Conservation (phyloP, 768 basidiomycete species). For the Amanita subjunquillea region DNA sequence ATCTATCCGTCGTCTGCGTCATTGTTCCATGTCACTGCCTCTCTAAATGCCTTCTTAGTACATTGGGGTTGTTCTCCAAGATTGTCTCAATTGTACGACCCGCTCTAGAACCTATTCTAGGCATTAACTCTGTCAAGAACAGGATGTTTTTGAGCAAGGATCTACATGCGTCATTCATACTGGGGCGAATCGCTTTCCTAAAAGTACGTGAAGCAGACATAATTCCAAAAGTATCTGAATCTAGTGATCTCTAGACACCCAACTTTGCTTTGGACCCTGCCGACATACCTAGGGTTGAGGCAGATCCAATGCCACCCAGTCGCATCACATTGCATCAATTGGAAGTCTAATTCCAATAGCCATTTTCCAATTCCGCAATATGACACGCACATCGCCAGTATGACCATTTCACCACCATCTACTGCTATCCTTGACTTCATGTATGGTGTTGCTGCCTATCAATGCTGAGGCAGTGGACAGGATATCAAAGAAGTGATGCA, state of each 20-base stretch:
- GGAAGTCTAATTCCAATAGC: no score
- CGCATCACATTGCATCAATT: no score
- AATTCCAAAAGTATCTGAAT: slow-evolving; percentile 4
- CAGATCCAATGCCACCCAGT: no score
- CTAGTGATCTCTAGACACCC: slow-evolving; percentile 2
- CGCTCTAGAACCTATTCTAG: background rate
- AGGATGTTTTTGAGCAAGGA: no score
- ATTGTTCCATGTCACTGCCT: background rate
- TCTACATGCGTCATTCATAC: no score
- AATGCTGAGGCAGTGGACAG: background rate
- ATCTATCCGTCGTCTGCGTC: background rate
- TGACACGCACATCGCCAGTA: background rate
- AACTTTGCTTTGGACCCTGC: background rate
- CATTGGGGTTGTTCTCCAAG: slow-evolving; percentile 5
- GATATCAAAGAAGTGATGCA: slow-evolving; percentile 8
- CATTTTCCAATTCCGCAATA: no score
- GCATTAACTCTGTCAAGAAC: no score
- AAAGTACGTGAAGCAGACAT: background rate
- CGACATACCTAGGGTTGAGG: slow-evolving; percentile 9
- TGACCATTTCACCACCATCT: background rate
- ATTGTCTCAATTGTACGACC: slow-evolving; percentile 1
- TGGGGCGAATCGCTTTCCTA: background rate
- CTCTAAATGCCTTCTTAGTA: background rate
- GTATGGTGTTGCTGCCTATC: no score
- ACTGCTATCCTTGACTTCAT: no score